phyloP scores from a whole-genome alignment of 2,329 filamentous ascomycete species.

The Raffaelea albimanens region DNA sequence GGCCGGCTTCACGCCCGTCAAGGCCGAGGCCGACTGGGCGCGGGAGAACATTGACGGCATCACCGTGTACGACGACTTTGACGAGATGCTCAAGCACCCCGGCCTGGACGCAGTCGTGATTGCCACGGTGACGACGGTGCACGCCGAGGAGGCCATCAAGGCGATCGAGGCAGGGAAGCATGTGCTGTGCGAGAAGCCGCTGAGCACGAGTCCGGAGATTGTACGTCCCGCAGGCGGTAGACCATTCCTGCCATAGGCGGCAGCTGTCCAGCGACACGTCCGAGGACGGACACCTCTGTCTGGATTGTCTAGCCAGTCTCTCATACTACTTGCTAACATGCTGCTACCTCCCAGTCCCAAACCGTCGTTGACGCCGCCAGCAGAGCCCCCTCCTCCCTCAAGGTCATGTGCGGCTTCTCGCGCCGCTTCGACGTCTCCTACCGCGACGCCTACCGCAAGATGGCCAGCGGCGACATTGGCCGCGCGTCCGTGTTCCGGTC shows the following conservation, averaged over 20 bases:
- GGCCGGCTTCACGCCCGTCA: constrained; percentile 1
- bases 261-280: too few species aligned
- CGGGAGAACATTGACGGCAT: not conserved
- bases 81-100: not conserved
- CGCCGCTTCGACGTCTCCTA: constrained; percentile 4
- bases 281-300: too few species aligned
- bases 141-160: constrained; percentile 4
- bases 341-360: not conserved
- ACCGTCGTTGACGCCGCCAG: not conserved
- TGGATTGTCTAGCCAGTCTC: too few species aligned
- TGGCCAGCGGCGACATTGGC: not conserved
- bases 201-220: not conserved
- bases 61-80: not conserved
- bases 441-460: not conserved
- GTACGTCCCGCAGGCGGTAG: not conserved
- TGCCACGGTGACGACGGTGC: constrained; percentile 1
- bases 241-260: too few species aligned
- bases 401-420: constrained; percentile 6
- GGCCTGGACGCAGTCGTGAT: constrained; percentile 2
- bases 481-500: constrained; percentile 2
- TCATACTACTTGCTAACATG: too few species aligned
- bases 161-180: constrained; percentile 4
- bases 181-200: constrained; percentile 5
- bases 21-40: not conserved
- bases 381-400: not conserved